Base-by-base conservation (phyloP, 805 yeast species). In the Scheffersomyces stipitis region DNA sequence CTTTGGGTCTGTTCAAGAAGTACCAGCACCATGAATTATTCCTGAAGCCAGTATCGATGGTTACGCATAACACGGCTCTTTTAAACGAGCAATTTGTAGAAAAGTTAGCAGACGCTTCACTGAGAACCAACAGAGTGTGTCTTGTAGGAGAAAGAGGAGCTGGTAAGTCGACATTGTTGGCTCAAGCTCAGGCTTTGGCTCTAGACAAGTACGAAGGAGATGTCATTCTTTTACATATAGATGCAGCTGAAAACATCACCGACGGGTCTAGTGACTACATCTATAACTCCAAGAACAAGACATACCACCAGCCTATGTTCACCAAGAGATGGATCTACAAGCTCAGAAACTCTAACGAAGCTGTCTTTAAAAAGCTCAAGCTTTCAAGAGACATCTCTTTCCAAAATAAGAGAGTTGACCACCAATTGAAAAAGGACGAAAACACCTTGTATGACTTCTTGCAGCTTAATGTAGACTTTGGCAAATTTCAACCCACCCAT, bases 251-350 rank as follows among this genome's bases (percentile, higher is more conserved):
- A 26, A 61, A 66, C 20, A 68, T 86, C 15, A 66, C 80, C n/a
- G 79, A 85, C 46, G 97, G 96, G 36, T 66, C 85, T 16, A 73
- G 69, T 37, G 95, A 86, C 58, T 86, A 80, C 52, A 69, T 75
- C 42, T 75, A 59, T 44, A 83, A 81, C 58, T 60, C 66, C 18
- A 62, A 63, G 29, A 54, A 74, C 18, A 58, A 63, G 15, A 48
- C 67, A 28, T 84, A 80, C 58, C 83, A 78, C 33, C 96, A 89
- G 62, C 96, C 91, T 40, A 83, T 84, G 91, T 76, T 70, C 53
- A 64, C 84, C 34, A 78, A 79, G 52, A 71, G 73, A 32, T 71
- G 86, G 56, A 54, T 86, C 42, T 65, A 68, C 42, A 79, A 78
- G 45, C 41, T 64, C 39, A 56, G 66, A 20, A 47, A 49, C 8